Base-by-base conservation (phyloP, 2,329 filamentous ascomycete species). In the Penicillium occitanis region DNA sequence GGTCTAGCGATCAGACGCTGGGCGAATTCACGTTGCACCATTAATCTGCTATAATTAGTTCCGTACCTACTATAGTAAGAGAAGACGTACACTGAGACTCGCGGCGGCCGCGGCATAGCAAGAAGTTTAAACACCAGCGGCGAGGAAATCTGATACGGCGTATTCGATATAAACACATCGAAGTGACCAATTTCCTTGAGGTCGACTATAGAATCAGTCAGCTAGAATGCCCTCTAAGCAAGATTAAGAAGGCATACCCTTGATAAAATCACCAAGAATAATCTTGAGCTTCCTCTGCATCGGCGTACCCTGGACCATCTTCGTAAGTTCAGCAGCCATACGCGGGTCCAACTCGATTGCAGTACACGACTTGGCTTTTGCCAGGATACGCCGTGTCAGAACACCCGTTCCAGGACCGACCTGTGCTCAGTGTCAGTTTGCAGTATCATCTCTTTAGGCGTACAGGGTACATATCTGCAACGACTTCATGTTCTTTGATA, bases 21-120 rank as follows among this genome's bases (percentile, higher is more conserved):
- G 19, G 93, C 93, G 74, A 97, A 97, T 80, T 98, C 94, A 74
- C 93, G 88, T 82, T 98, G 94, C 74, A 96, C 95, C 93, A 97
- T 97, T 80, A 98, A 92, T 70, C 98, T 87, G 69, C 93, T 30
- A 91, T 86, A 59, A 98, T 86, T 57, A 87, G 61, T 97, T 86
- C 59, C 97, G 63, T 95, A 5, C 2, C 2, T 25, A 14, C 33
- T 3, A n/a, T 50, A 35, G 22, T 1, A 3, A 0, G 92, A 55
- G 1, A 70, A 13, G 2, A 28, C 60, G 60, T 59, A 66, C 65
- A 66, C 13, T 14, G 65, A 93, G 67, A 88, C 88, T 40, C 94
- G 84, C 0, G 95, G 95, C 0, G 93, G 90, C 51, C 92, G 92
- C 4, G 87, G 88, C 69, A 94, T 88, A 33, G 91, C 87, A 61